A percentile compares a stretch with the other conserved stretches of the same genome.
phyloP scores from a whole-genome alignment of 2,329 filamentous ascomycete species.

The Drechslerella dactyloides region DNA sequence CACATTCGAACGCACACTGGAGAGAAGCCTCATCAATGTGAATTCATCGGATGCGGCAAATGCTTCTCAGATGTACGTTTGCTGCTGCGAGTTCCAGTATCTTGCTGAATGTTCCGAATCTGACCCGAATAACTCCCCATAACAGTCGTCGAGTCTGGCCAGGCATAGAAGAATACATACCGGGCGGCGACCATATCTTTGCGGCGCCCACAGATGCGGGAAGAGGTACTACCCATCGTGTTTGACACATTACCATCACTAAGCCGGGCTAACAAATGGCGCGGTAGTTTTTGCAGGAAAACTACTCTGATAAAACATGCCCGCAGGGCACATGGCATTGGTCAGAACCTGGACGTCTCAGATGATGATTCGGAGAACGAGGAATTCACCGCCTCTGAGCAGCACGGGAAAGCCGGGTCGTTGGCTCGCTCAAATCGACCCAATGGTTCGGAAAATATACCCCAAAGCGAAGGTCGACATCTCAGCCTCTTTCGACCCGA shows the following conservation, averaged over 20 bases:
- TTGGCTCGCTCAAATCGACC: constrained; percentile 23
- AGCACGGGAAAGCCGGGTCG: constrained; percentile 11
- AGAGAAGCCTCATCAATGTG: constrained; percentile 74
- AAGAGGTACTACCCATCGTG: constrained; percentile 63
- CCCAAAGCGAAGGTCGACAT: constrained; percentile 41
- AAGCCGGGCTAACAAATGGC: neutral
- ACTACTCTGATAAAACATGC: constrained; percentile 62
- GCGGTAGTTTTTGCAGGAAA: constrained; percentile 71
- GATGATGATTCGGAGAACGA: constrained; percentile 55
- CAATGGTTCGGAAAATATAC: neutral
- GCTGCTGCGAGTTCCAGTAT: neutral
- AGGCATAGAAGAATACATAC: constrained; percentile 71
- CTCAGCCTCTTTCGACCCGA: constrained; percentile 34
- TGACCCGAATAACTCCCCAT: neutral
- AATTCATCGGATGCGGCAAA: constrained; percentile 70
- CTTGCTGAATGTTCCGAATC: neutral
- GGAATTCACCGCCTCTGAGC: constrained; percentile 40
- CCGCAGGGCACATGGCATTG: constrained; percentile 53
- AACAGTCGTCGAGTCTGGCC: constrained; percentile 68
- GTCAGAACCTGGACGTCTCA: constrained; percentile 53
- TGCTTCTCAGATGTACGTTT: constrained; percentile 70
- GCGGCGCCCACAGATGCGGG: constrained; percentile 67
- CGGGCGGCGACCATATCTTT: constrained; percentile 71
- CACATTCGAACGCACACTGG: constrained; percentile 74
- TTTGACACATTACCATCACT: neutral